phyloP scores from a whole-genome alignment of 495 filamentous ascomycete species.

The Sporormia fimetaria region DNA sequence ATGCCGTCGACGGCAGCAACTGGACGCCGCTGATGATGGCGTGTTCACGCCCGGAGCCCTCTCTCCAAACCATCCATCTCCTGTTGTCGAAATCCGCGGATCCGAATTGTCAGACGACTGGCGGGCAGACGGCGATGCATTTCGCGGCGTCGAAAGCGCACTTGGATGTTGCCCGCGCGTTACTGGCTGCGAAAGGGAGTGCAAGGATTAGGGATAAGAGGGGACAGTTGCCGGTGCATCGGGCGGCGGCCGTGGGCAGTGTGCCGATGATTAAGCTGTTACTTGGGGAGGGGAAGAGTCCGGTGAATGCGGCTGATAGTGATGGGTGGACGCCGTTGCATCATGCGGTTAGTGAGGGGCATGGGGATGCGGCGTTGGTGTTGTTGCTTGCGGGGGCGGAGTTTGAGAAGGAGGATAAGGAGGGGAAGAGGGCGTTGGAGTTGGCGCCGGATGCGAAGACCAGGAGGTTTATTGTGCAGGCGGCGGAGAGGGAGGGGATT shows the following conservation, averaged over 20 bases:
- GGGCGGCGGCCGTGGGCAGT: slow-evolving; percentile 81
- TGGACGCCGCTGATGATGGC: slow-evolving; percentile 97
- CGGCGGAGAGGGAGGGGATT: slow-evolving; percentile 77
- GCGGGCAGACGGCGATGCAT: slow-evolving; percentile 67
- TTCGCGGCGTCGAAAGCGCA: slow-evolving; percentile 85
- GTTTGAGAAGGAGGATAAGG: slow-evolving; percentile 60
- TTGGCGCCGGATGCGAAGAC: slow-evolving; percentile 75
- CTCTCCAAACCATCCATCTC: slow-evolving; percentile 61
- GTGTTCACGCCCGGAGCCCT: slow-evolving; percentile 58
- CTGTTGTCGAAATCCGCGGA: slow-evolving; percentile 74
- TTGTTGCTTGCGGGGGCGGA: slow-evolving; percentile 79
- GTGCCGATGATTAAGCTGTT: slow-evolving; percentile 74
- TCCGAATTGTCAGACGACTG: slow-evolving; percentile 55
- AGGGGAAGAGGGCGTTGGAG: slow-evolving; percentile 65
- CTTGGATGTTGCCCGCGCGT: slow-evolving; percentile 64
- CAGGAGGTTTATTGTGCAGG: slow-evolving; percentile 64
- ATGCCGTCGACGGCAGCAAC: slow-evolving; percentile 77
- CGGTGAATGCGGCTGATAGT: slow-evolving; percentile 75
- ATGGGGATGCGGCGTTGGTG: slow-evolving; percentile 75
- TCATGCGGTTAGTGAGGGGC: slow-evolving; percentile 84
- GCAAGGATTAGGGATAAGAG: slow-evolving; percentile 73
- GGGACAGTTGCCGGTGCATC: slow-evolving; percentile 76
- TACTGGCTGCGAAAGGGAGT: slow-evolving; percentile 67
- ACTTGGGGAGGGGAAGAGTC: slow-evolving; percentile 59
- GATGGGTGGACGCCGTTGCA: slow-evolving; percentile 81